These are phyloP conservation scores for Sinapis alba DNA, from an alignment of 441 rosid genomes.

Conservation along the genomic window DNA sequence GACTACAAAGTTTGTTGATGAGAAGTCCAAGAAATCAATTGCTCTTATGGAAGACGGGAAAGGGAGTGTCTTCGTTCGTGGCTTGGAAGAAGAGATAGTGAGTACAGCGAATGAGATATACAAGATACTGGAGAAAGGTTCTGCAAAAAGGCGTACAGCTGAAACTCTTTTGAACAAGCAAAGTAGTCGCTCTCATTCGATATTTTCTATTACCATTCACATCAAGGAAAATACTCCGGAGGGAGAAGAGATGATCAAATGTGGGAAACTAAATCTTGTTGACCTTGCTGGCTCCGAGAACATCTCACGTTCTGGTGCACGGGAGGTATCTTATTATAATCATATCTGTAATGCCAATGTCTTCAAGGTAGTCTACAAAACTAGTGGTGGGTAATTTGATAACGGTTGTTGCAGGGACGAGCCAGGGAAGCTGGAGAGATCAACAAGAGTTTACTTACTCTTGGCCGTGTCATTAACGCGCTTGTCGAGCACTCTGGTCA, in stretches of 20 bases:
- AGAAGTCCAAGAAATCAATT: conserved; percentile 91
- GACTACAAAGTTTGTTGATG: conserved; percentile 76
- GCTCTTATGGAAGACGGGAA: conserved; percentile 99
- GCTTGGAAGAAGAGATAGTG: conserved; percentile 98
- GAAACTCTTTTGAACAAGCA: conserved; percentile 99
- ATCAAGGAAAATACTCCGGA: conserved; percentile 95
- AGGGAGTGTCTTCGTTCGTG: conserved; percentile 95
- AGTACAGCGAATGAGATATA: conserved; percentile 93
- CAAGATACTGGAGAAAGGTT: conserved; percentile 94
- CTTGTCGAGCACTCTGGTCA: conserved; percentile 99
- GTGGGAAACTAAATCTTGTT: conserved; percentile 97
- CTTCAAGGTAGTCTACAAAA: background rate
- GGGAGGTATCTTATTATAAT: conserved; percentile 66
- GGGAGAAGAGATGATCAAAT: conserved; percentile 98
- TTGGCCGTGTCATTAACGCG: conserved; percentile 95
- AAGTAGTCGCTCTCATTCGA: conserved; percentile 99
- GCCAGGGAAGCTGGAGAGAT: conserved; percentile 99
- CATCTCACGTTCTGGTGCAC: conserved; percentile 96
- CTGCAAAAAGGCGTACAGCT: conserved; percentile 96
- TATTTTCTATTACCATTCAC: conserved; percentile 95
- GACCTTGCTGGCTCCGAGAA: conserved; percentile 99
- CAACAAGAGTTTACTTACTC: conserved; percentile 97
- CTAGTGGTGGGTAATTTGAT: conserved; percentile 19
- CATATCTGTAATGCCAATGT: background rate
- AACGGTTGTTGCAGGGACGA: conserved; percentile 72